phyloP scores from a whole-genome alignment of 2,329 filamentous ascomycete species.

The Keithomyces neogunnii region DNA sequence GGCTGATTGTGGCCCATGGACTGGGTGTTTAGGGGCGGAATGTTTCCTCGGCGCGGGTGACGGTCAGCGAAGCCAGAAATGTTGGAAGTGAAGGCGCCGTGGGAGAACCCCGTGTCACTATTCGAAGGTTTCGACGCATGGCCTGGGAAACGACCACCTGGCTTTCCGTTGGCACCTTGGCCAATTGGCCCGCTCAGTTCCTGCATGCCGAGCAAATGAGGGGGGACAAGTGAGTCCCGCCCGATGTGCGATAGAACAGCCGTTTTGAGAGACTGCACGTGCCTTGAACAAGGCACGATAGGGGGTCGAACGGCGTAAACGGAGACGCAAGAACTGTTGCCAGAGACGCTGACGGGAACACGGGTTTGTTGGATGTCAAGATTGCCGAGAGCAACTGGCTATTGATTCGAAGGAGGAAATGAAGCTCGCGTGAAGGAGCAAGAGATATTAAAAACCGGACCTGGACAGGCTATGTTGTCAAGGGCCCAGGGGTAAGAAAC shows the following conservation, averaged over 20 bases:
- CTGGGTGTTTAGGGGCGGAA: constrained; percentile 88
- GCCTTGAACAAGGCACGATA: constrained; percentile 40
- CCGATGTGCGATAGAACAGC: constrained; percentile 68
- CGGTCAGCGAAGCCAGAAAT: constrained; percentile 78
- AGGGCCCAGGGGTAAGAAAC: not conserved
- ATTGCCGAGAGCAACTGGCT: not conserved
- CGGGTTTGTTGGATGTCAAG: not conserved
- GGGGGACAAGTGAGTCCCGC: constrained; percentile 80
- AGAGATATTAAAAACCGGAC: not conserved
- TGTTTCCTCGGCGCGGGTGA: constrained; percentile 74
- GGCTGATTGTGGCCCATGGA: constrained; percentile 41
- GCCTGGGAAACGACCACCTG: constrained; percentile 56
- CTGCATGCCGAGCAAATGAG: constrained; percentile 88
- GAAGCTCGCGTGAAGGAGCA: not conserved
- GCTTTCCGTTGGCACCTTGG: constrained; percentile 29
- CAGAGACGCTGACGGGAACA: not conserved
- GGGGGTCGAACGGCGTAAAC: not conserved
- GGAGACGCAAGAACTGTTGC: not conserved
- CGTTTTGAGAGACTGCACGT: constrained; percentile 64
- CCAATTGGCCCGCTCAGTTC: constrained; percentile 61
- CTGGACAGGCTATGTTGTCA: constrained; percentile 15
- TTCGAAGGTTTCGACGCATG: constrained; percentile 74
- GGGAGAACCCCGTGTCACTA: constrained; percentile 83
- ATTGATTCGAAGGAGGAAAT: not conserved
- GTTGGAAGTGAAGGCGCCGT: constrained; percentile 86